Base-by-base conservation (phyloP, 257 asterid genomes). In the Fraxinus anomala region DNA sequence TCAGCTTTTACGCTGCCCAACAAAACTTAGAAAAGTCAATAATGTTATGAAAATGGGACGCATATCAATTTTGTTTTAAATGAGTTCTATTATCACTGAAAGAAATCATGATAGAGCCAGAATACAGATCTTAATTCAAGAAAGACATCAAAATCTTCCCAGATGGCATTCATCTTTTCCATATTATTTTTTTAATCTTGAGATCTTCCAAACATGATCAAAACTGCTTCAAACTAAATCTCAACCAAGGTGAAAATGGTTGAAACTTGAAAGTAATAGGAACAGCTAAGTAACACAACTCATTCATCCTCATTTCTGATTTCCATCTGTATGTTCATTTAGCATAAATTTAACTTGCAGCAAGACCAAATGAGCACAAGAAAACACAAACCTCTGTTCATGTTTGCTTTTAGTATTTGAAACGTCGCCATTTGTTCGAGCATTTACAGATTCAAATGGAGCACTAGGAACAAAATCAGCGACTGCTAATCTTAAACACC, bases 391-490 rank as follows among this genome's bases (percentile, higher is more conserved):
- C 85, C 89, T 84, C 37, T 80, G 86, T 72, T 82, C 92, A 42
- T 77, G 85, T 92, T 84, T 96, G 90, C 79, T 66, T 88, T 86
- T 91, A 28, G 78, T 73, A 79, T 70, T 86, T 73, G 92, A 87
- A 77, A 71, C 82, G 59, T 90, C 92, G 24, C 80, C 81, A 67
- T 72, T 74, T 4, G 83, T 36, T 77, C 79, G 91, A 81, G 86
- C 44, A 74, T 83, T 86, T 78, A 81, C 36, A 74, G 89, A 83
- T 80, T 91, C 96, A 76, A 88, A 89, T 44, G 93, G 90, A 84
- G 84, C 85, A 79, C 99, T 93, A 31, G 99, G 97, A 73, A 93
- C 94, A 83, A 89, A 94, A 89, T 96, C 99, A 42, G 98, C 92
- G 73, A 92, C 93, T 83, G 88, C 90, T 61, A 96, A 88, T 86